Base-by-base conservation (phyloP, 225 moss, liverwort and hornwort species). In the Sphagnum tenellum region DNA sequence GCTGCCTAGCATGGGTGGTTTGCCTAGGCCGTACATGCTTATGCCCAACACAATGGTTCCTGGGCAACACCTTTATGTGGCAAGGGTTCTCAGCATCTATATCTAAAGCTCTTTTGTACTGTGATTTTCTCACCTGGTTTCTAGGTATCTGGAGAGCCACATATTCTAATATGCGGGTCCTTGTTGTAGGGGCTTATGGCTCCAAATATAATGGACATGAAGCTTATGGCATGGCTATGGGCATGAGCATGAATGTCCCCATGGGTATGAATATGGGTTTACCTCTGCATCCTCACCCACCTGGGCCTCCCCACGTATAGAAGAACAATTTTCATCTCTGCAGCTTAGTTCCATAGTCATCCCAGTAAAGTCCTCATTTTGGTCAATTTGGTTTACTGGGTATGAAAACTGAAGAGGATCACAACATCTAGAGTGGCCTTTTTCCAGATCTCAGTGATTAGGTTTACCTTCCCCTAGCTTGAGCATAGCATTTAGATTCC, bases 141-240 rank as follows among this genome's bases (percentile, higher is more conserved):
- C 29, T 29, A 29, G 29, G 52, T 55, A 49, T 46, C 65, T 29
- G 6, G 11, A 29, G 29, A 29, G 29, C 29, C 29, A 44, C 52
- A 45, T 3, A 8, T 61, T 47, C 9, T 61, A 45, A 9, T 10
- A 8, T 61, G n/a, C n/a, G n/a, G n/a, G n/a, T n/a, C n/a, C n/a
- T n/a, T n/a, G n/a, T n/a, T n/a, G n/a, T 74, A 94, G 90, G 94
- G 88, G 57, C 75, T 65, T 67, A 82, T 74, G 59, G 82, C 84
- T 56, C 78, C 84, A 48, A 76, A 72, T 63, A 79, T 84, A 74
- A 81, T 88, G 59, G 90, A 94, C 65, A 80, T 88, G 68, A 80
- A 14, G 90, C 74, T 44, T 88, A 86, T 68, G 76, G 81, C 47
- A 80, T 84, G 82, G 88, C 80, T 62, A 29, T 29, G 29, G 29